A percentile compares a stretch with the other conserved stretches of the same genome.
Evolutionary conservation across 805 yeast species (phyloP).

Genomic region (Kodamaea nitidulidarum): DNA sequence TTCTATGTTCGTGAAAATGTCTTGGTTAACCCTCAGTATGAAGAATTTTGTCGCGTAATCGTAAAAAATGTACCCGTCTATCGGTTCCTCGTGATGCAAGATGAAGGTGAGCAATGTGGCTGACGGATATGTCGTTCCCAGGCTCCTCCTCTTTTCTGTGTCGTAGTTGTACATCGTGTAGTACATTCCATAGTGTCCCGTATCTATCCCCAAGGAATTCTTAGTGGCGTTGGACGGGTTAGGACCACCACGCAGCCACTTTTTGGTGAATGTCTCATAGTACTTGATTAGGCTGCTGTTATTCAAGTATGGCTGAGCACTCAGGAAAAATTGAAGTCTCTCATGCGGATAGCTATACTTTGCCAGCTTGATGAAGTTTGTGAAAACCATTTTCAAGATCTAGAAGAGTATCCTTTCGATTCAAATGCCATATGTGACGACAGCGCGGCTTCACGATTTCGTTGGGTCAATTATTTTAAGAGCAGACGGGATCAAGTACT

Average conservation of each 20-base stretch:
- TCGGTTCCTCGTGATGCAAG: slow-evolving; percentile 6
- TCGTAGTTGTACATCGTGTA: slow-evolving; percentile 38
- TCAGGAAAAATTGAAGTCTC: slow-evolving; percentile 23
- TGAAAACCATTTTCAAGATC: slow-evolving; percentile 8
- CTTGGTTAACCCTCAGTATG: slow-evolving; percentile 30
- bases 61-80: slow-evolving; percentile 3
- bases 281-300: slow-evolving; percentile 9
- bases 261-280: slow-evolving; percentile 10
- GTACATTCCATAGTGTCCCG: slow-evolving; percentile 44
- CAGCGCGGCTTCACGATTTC: too few relatives aligned
- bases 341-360: slow-evolving; percentile 15
- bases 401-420: background rate
- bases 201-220: slow-evolving; percentile 25
- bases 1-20: slow-evolving; percentile 25
- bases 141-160: slow-evolving; percentile 15
- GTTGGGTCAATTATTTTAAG: too few relatives aligned
- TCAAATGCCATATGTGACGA: too few relatives aligned
- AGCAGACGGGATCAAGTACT: too few relatives aligned
- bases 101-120: slow-evolving; percentile 12
- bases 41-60: slow-evolving; percentile 18
- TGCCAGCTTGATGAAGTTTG: slow-evolving; percentile 15
- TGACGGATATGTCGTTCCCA: slow-evolving; percentile 4
- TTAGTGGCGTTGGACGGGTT: slow-evolving; percentile 19
- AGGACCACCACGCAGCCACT: slow-evolving; percentile 23
- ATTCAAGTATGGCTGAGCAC: slow-evolving; percentile 22